Percentiles rank a stretch among this genome's conserved stretches.
These are phyloP conservation scores for Zizania latifolia DNA, from an alignment of 176 grass and related monocot genomes.

Conservation along the genomic window DNA sequence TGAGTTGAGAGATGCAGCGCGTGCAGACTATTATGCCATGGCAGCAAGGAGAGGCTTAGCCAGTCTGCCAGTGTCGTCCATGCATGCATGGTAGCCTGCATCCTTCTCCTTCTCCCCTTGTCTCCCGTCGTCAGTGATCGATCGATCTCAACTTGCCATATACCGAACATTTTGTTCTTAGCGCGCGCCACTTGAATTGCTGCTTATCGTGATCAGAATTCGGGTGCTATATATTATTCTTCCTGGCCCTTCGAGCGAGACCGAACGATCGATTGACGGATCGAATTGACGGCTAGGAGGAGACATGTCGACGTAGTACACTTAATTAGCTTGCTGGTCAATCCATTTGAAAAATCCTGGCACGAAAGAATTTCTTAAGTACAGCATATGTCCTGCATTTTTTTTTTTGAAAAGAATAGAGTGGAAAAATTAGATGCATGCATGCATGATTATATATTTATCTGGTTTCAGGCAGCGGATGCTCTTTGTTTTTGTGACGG, in stretches of 20 bases:
- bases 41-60: too few relatives aligned
- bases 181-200: background rate
- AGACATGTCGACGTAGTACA: conserved; percentile 18
- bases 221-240: conserved; percentile 31
- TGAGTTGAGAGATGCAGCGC: background rate
- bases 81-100: too few relatives aligned
- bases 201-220: conserved; percentile 34
- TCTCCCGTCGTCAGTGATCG: background rate
- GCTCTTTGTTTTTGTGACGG: background rate
- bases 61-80: background rate
- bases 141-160: conserved; percentile 24
- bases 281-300: conserved; percentile 2
- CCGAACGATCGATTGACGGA: background rate
- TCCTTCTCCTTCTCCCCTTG: background rate
- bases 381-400: conserved; percentile 3
- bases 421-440: too few relatives aligned
- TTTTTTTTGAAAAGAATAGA: background rate
- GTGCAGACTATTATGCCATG: background rate
- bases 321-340: background rate
- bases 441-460: background rate
- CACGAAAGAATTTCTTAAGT: background rate
- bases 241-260: conserved; percentile 1
- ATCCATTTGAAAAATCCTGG: conserved; percentile 18
- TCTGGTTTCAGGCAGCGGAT: conserved; percentile 10
- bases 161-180: conserved; percentile 11